Evolutionary conservation across 306 rosid genomes (phyloP).

Genomic region (Heteromeles arbutifolia): DNA sequence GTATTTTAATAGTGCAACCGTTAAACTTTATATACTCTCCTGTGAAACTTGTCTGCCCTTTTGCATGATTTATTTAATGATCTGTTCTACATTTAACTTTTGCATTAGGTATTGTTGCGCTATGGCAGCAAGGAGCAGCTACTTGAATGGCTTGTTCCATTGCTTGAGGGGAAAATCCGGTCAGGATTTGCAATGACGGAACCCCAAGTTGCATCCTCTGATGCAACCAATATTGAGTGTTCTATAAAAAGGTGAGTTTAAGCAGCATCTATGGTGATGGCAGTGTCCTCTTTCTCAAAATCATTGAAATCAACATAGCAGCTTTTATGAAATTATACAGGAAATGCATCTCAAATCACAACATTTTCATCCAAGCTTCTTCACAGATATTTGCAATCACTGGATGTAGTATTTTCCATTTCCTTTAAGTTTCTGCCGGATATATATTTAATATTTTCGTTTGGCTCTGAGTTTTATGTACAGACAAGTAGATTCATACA

Average conservation of each 20-base stretch:
- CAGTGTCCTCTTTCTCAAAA: not conserved
- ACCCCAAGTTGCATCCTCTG: slow-evolving; percentile 89
- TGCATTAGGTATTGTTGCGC: slow-evolving; percentile 74
- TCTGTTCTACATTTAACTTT: slow-evolving; percentile 7
- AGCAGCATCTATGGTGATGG: slow-evolving; percentile 8
- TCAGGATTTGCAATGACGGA: slow-evolving; percentile 98
- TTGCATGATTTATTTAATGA: slow-evolving; percentile 13
- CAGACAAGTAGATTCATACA: slow-evolving; percentile 76
- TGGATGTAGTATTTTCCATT: not conserved
- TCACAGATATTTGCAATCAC: not conserved
- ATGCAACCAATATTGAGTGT: slow-evolving; percentile 87
- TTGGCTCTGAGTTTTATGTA: not conserved
- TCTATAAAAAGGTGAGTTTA: slow-evolving; percentile 66
- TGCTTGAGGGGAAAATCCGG: slow-evolving; percentile 87
- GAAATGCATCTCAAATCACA: not conserved
- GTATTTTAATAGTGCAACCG: not conserved
- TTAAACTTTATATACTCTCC: not conserved
- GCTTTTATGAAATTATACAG: not conserved
- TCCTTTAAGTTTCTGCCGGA: not conserved
- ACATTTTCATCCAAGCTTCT: not conserved
- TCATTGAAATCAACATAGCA: not conserved
- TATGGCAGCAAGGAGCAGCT: slow-evolving; percentile 76
- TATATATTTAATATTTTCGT: not conserved
- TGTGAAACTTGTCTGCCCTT: not conserved
- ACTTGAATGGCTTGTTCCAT: slow-evolving; percentile 81